Evolutionary conservation across 345 rosid species (phyloP).

Genomic region (Linum lewisii): DNA sequence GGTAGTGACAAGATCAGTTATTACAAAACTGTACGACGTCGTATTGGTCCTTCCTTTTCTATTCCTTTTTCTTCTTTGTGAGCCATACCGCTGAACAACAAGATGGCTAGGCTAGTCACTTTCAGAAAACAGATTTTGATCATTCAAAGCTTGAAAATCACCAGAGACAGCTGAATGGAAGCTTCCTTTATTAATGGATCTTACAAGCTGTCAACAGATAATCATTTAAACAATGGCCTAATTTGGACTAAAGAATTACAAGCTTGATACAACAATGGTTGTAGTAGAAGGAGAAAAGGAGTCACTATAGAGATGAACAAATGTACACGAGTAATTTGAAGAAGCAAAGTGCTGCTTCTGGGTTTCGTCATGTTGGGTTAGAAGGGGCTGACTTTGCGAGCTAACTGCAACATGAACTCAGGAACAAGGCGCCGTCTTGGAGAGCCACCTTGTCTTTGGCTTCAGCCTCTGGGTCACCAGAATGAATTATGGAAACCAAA

Average conservation of each 20-base stretch:
- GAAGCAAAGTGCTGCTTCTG: not conserved
- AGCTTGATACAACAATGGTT: not conserved
- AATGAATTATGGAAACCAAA: conserved; percentile 51
- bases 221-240: not conserved
- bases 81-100: too few relatives aligned
- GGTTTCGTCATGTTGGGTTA: conserved; percentile 10
- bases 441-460: conserved; percentile 48
- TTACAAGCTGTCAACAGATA: not conserved
- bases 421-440: conserved; percentile 89
- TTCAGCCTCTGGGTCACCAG: conserved; percentile 39
- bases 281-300: not conserved
- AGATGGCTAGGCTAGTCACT: too few relatives aligned
- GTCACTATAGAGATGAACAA: not conserved
- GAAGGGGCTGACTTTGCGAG: conserved; percentile 83
- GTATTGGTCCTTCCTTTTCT: too few relatives aligned
- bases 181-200: not conserved
- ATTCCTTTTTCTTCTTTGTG: too few relatives aligned
- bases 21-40: too few relatives aligned
- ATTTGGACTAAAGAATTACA: not conserved
- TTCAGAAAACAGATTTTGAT: too few relatives aligned
- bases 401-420: conserved; percentile 78
- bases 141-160: not conserved
- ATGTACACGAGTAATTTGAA: not conserved
- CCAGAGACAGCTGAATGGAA: not conserved
- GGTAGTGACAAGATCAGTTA: too few relatives aligned